Conservation (phyloP, 345 rosid genomes). For the Salix suchowensis region DNA sequence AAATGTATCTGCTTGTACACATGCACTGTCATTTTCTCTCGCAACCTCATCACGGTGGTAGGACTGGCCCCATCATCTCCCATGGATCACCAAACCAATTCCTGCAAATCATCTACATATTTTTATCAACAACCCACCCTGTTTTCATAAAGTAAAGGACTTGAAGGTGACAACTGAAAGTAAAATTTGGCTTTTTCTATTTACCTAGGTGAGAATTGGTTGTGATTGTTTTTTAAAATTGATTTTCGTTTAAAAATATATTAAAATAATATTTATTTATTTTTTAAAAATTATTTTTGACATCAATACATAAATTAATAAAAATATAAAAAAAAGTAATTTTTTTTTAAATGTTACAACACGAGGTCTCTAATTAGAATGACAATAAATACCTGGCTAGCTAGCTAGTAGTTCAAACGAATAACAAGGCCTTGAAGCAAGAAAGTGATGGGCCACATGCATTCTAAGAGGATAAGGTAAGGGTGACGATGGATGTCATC, state of each 20-base stretch:
- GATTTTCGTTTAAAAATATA: no score
- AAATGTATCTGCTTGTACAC: neutral
- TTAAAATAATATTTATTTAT: no score
- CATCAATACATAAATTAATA: no score
- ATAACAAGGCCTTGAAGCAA: neutral
- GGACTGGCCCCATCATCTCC: neutral
- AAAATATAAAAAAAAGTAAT: no score
- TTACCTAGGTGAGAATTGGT: no score
- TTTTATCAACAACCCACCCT: neutral
- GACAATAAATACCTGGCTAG: no score
- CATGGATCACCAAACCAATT: neutral
- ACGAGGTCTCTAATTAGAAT: no score
- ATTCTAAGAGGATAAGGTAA: neutral
- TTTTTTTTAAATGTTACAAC: no score
- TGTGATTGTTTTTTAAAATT: no score
- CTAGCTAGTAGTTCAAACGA: neutral
- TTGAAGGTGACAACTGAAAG: constrained; percentile 4
- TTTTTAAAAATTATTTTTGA: no score
- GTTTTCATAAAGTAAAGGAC: neutral
- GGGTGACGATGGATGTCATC: neutral
- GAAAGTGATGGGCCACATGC: neutral
- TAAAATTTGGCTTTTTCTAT: constrained; percentile 2
- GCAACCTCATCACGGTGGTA: neutral
- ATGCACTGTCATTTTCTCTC: constrained; percentile 8
- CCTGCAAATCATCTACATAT: neutral